phyloP scores from a whole-genome alignment of 192 early-diverging fungal species.

The Backusella tarrabulga region DNA sequence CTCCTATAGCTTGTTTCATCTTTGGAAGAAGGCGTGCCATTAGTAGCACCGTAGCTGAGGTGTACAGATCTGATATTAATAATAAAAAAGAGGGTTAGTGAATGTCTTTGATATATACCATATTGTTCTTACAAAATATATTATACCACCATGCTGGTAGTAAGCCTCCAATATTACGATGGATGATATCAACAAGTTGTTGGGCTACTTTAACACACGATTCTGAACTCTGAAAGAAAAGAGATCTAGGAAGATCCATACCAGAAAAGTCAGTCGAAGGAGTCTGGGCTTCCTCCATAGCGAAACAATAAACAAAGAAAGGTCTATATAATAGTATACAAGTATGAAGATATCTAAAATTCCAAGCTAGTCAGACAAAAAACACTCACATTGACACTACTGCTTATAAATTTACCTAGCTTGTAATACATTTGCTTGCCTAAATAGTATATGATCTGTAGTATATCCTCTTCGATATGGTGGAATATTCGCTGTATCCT shows the following conservation, averaged over 20 bases:
- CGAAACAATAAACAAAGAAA: slow-evolving; percentile 18
- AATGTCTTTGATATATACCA: not conserved
- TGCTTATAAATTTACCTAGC: not conserved
- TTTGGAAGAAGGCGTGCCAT: slow-evolving; percentile 20
- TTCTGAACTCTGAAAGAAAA: slow-evolving; percentile 17
- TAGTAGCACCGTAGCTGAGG: slow-evolving; percentile 16
- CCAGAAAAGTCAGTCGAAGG: not conserved
- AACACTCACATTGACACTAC: not conserved
- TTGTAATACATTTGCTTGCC: slow-evolving; percentile 15
- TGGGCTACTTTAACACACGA: slow-evolving; percentile 8
- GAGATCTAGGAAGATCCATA: slow-evolving; percentile 10
- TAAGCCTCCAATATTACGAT: slow-evolving; percentile 8
- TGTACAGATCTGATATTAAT: slow-evolving; percentile 7
- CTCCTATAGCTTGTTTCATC: slow-evolving; percentile 7
- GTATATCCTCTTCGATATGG: slow-evolving; percentile 5
- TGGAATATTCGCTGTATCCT: not conserved
- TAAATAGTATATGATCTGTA: not conserved
- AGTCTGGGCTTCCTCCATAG: slow-evolving; percentile 12
- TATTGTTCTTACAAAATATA: not conserved
- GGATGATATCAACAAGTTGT: slow-evolving; percentile 9
- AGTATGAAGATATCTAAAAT: slow-evolving; percentile 17
- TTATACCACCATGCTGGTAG: slow-evolving; percentile 20
- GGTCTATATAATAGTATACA: slow-evolving; percentile 22
- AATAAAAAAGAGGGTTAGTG: not conserved
- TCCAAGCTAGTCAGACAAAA: not conserved